phyloP scores from a whole-genome alignment of 371 early-diverging fungal species.

The Basidiobolus meristosporus region DNA sequence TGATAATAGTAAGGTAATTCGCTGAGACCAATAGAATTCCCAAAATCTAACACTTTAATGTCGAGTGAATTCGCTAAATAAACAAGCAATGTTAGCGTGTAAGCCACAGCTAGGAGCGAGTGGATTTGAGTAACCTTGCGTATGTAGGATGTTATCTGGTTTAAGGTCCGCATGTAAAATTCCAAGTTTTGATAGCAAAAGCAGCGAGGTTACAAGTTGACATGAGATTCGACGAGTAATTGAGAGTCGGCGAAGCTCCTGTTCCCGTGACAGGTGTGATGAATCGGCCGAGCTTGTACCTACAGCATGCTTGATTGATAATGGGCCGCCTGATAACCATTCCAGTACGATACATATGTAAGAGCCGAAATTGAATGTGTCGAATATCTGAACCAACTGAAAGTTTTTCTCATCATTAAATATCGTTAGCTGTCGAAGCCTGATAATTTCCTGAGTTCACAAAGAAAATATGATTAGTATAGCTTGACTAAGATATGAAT shows the following conservation, averaged over 20 bases:
- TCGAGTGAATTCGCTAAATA: neutral
- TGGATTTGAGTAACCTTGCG: neutral
- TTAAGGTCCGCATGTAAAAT: constrained; percentile 3
- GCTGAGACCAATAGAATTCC: constrained; percentile 2
- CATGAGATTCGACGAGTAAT: constrained; percentile 1
- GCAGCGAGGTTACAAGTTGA: constrained; percentile 2
- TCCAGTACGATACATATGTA: constrained; percentile 3
- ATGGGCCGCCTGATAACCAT: constrained; percentile 1
- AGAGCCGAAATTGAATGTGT: constrained; percentile 1
- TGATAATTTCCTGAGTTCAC: constrained; percentile 1
- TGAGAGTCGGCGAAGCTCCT: constrained; percentile 1
- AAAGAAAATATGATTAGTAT: neutral
- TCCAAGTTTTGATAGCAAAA: constrained; percentile 1
- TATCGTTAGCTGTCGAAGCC: constrained; percentile 1
- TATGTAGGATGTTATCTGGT: constrained; percentile 1
- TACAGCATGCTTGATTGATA: neutral
- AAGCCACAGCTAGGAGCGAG: neutral
- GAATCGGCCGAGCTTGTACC: too few species aligned
- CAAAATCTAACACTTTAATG: constrained; percentile 1
- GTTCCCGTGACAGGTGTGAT: too few species aligned
- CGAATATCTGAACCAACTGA: neutral
- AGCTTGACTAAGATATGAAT: too few species aligned
- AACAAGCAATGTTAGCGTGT: neutral
- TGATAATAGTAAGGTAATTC: neutral
- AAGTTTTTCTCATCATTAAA: neutral